Conservation (phyloP, 257 asterid species). For the Scutellaria barbata region DNA sequence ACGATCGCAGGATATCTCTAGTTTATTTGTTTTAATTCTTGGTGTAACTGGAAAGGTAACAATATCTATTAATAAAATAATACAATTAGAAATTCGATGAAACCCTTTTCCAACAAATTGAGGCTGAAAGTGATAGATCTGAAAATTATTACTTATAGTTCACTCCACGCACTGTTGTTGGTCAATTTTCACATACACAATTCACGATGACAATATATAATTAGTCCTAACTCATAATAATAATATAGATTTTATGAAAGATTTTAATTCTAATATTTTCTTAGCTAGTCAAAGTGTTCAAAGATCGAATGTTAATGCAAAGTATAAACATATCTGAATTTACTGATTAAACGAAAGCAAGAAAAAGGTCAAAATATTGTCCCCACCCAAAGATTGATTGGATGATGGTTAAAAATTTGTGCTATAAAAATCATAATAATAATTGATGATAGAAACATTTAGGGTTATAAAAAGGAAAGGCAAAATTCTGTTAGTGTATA, state of each 20-base stretch:
- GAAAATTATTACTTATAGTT: slow-evolving; percentile 4
- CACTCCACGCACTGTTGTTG: slow-evolving; percentile 7
- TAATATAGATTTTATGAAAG: background rate
- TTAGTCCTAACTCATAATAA: background rate
- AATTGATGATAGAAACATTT: background rate
- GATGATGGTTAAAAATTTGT: too few relatives aligned
- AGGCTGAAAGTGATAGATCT: slow-evolving; percentile 34
- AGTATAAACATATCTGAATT: too few relatives aligned
- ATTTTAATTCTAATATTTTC: background rate
- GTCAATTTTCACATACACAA: background rate
- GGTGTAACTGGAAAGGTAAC: slow-evolving; percentile 32
- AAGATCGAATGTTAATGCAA: too few relatives aligned
- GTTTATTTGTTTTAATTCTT: background rate
- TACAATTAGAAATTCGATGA: background rate
- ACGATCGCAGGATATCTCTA: too few relatives aligned
- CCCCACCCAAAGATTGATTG: too few relatives aligned
- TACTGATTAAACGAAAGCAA: too few relatives aligned
- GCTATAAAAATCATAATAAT: too few relatives aligned
- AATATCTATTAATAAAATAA: background rate
- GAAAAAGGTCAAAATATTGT: too few relatives aligned
- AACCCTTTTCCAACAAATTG: slow-evolving; percentile 9
- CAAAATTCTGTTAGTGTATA: background rate
- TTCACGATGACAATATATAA: background rate
- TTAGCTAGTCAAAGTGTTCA: background rate
- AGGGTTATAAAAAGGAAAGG: background rate